Evolutionary conservation across 1,284 basidiomycete genomes (phyloP), one percentile per base, ranked within the genome.

Genomic region (Tilletia walkeri): DNA sequence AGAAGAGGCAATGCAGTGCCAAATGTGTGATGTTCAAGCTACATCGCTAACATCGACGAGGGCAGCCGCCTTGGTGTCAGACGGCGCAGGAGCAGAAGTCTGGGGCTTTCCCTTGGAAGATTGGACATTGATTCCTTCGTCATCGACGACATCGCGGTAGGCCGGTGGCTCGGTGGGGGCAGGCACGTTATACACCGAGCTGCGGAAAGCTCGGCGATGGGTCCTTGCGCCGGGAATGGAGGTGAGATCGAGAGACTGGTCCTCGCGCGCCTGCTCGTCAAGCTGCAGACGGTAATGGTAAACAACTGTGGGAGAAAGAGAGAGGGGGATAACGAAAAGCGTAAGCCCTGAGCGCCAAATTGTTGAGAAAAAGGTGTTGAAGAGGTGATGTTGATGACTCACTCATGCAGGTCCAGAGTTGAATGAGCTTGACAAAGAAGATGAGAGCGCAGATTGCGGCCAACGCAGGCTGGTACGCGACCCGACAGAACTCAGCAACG

Each of bases 331-430:
- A 34, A 30, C 3, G 16, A 30, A 30, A 24, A 9, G 18, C 50
- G 7, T 53, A 9, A 45, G 41, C 41, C 41, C 0, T 9, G 6
- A 9, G 41, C 41, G 14, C 41, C 24, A 30, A 30, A 30, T 30
- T 30, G 24, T 30, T 30, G 24, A 14, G 41, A 9, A 45, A 45
- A 45, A 45, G 41, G 24, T 30, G 24, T 30, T 45, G 14, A 45
- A 14, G 41, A 45, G 41, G 14, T 0, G 41, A 45, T 9, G 14
- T 9, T 9, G 41, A 45, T 14, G 14, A 56, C 54, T 20, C 12
- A 56, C 54, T 30, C 54, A 56, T 56, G 54, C 54, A 56, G 34
- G 54, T 56, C 54, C 54, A 56, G 24, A 56, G 20, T 34, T 56
- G 20, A 24, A 56, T 30, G n/a, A 56, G 12, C 54, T 56, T 56